Evolutionary conservation across 179 eudicot species (phyloP), one percentile per base, ranked within the genome.

Genomic region (Heliamphora pulchella): DNA sequence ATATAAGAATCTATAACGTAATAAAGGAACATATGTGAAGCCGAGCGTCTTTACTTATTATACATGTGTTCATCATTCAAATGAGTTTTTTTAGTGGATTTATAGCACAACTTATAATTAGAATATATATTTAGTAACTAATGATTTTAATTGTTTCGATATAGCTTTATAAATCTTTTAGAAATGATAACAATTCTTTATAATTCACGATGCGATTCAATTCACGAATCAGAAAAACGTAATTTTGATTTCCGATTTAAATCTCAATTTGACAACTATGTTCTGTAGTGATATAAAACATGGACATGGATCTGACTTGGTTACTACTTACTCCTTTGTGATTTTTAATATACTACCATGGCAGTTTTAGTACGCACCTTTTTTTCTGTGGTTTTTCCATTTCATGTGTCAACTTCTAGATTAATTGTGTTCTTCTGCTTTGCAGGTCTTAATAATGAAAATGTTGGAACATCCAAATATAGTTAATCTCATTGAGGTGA

Each of bases 401-500:
- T 51, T 22, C 76, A 72, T 51, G 43, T 51, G 10, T 20, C 51
- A 2, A 18, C 44, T 11, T 51, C 43, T 53, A 13, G 31, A 63
- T 31, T 71, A 13, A 31, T 50, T 1, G 2, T 2, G 14, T 55
- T 17, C 6, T n/a, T 75, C 58, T 77, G 46, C 51, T 67, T 80
- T 82, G 80, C 90, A 93, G 97, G 97, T 93, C 44, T 79, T 87
- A 61, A 93, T 93, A 47, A 93, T 93, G 97, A 93, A 89, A 83
- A 86, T 88, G 72, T 74, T 93, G 82, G 83, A 89, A 81, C 97
- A 93, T 83, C 97, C 97, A 67, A 93, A 93, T 76, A 91, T 93
- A 80, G 96, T 89, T 74, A 92, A 92, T 87, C 94, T 93, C 77
- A 78, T 92, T 71, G 96, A 92, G 89, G 94, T 94, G 86, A 91